These are phyloP conservation scores for Camelina hispida DNA, from an alignment of 345 rosid species.

Conservation along the genomic window DNA sequence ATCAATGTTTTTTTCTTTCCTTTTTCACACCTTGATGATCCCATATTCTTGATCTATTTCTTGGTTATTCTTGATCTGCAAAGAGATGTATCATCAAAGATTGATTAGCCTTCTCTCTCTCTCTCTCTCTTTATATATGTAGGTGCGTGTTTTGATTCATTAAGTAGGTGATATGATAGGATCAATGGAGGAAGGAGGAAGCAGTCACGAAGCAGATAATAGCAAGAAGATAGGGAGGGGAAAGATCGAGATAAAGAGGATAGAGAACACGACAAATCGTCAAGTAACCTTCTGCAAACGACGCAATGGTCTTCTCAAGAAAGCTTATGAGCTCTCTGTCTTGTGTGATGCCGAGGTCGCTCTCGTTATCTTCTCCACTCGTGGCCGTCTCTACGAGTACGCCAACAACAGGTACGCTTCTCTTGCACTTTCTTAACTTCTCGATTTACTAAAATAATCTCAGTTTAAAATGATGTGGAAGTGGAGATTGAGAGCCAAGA, in stretches of 20 bases:
- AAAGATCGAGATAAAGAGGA: conserved; percentile 77
- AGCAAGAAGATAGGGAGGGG: conserved; percentile 74
- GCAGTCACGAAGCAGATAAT: conserved; percentile 50
- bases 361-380: conserved; percentile 82
- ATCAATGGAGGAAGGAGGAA: conserved; percentile 46
- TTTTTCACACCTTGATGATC: neutral
- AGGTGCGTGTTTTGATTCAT: neutral
- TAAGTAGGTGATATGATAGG: neutral
- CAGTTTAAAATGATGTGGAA: neutral
- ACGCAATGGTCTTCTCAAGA: conserved; percentile 84
- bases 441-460: neutral
- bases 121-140: neutral
- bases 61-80: conserved; percentile 20
- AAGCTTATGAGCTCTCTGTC: conserved; percentile 85
- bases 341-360: conserved; percentile 87
- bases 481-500: conserved; percentile 12
- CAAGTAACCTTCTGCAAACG: conserved; percentile 92
- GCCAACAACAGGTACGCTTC: conserved; percentile 71
- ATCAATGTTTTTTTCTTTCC: neutral
- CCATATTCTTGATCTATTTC: neutral
- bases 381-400: conserved; percentile 90
- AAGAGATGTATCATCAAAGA: conserved; percentile 22
- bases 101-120: conserved; percentile 10
- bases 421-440: neutral
- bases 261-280: conserved; percentile 81